A percentile compares a stretch with the other conserved stretches of the same genome.
phyloP scores from a whole-genome alignment of 345 rosid genomes.

The Salix koriyanagi region DNA sequence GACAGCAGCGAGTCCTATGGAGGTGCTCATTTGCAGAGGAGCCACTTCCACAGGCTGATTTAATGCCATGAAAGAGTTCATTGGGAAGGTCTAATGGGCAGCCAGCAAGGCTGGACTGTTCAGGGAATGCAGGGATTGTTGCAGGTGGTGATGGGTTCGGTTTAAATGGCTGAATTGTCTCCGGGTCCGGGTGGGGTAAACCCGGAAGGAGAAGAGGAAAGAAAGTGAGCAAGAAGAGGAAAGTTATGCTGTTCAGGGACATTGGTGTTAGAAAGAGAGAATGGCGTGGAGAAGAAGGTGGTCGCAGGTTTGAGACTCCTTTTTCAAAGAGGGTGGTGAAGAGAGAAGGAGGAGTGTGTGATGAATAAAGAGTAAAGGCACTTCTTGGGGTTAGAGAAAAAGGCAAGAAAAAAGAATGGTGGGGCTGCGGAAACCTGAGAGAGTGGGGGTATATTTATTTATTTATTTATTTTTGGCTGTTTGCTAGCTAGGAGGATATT shows the following conservation, averaged over 20 bases:
- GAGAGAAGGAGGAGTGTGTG: background rate
- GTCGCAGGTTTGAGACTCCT: too few relatives aligned
- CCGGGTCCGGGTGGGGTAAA: conserved; percentile 41
- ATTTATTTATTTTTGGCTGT: conserved; percentile 6
- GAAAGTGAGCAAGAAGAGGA: conserved; percentile 11
- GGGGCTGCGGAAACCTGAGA: background rate
- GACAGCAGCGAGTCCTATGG: conserved; percentile 67
- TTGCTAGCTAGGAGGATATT: background rate
- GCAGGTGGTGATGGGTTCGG: conserved; percentile 50
- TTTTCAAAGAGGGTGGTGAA: background rate
- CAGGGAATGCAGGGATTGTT: conserved; percentile 92
- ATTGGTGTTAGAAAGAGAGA: conserved; percentile 17
- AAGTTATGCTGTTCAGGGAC: conserved; percentile 14
- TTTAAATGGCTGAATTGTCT: conserved; percentile 40
- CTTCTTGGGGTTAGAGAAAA: conserved; percentile 1
- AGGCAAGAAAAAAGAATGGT: background rate
- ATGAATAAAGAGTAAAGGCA: background rate
- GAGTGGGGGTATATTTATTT: conserved; percentile 1
- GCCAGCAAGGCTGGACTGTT: conserved; percentile 61
- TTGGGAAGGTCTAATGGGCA: conserved; percentile 72
- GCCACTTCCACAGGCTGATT: conserved; percentile 45
- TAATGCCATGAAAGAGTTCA: conserved; percentile 58
- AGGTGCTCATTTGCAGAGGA: conserved; percentile 32
- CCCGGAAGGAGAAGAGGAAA: conserved; percentile 8
- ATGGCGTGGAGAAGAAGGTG: conserved; percentile 17